Evolutionary conservation across 768 basidiomycete species (phyloP).

Genomic region (Suillus ampliporus): DNA sequence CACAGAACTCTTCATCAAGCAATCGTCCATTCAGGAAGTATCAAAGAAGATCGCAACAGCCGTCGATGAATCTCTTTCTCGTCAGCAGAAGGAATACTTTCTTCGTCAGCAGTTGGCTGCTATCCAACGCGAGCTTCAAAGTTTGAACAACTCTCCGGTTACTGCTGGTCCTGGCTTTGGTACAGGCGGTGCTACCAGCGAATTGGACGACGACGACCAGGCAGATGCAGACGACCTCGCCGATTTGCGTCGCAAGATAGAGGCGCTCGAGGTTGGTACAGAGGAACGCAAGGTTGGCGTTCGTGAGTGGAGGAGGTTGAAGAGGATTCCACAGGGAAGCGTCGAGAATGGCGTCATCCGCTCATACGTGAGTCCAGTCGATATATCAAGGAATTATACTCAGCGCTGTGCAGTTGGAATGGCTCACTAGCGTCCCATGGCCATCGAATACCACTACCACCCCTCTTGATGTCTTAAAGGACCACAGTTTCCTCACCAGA

Average conservation of each 20-base stretch:
- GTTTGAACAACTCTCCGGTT: slow-evolving; percentile 45
- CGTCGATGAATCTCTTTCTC: slow-evolving; percentile 84
- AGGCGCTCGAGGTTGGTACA: slow-evolving; percentile 70
- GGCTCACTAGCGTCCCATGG: slow-evolving; percentile 90
- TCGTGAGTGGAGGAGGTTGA: slow-evolving; percentile 82
- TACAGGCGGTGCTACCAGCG: slow-evolving; percentile 41
- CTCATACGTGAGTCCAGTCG: slow-evolving; percentile 63
- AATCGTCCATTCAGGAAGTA: slow-evolving; percentile 79
- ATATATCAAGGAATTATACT: not conserved
- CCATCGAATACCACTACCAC: slow-evolving; percentile 43
- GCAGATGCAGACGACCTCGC: slow-evolving; percentile 82
- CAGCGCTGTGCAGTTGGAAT: slow-evolving; percentile 69
- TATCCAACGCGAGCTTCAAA: slow-evolving; percentile 76
- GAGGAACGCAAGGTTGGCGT: slow-evolving; percentile 86
- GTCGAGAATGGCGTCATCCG: slow-evolving; percentile 91
- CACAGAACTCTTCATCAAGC: slow-evolving; percentile 74
- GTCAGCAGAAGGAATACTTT: slow-evolving; percentile 89
- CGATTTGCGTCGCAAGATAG: slow-evolving; percentile 73
- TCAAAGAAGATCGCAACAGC: slow-evolving; percentile 80
- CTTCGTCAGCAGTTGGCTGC: slow-evolving; percentile 83
- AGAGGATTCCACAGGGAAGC: slow-evolving; percentile 87
- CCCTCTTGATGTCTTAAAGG: slow-evolving; percentile 47
- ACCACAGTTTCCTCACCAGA: slow-evolving; percentile 64
- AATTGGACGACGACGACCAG: slow-evolving; percentile 79
- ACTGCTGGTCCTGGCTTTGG: slow-evolving; percentile 28